Base-by-base conservation (phyloP, 2,329 filamentous ascomycete species). In the Sclerotinia minor region DNA sequence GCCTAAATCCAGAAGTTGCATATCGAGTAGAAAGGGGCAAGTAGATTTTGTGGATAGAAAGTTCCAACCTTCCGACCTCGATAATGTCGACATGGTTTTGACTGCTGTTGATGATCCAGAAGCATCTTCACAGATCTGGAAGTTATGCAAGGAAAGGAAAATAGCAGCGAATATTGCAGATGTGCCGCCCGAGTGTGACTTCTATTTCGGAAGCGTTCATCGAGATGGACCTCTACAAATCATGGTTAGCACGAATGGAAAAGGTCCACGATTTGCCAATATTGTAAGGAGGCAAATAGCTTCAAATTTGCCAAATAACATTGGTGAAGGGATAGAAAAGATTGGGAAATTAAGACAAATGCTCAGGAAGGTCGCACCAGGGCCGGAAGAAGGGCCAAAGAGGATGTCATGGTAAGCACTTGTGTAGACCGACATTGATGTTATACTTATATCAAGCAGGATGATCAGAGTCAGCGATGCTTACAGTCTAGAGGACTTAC, bases 221-320 rank as follows among this genome's bases (percentile, higher is more conserved):
- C 89, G 95, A 63, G 95, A 99, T 78, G 95, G 95, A 0, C 95
- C 95, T 7, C 80, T 99, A 69, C 95, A 99, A 82, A 90, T 99
- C 75, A 99, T 99, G 95, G 94, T 99, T 74, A 96, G 92, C 81
- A 99, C 95, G 47, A 99, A 98, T 78, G 95, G 95, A 64, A 97
- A 97, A 77, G 95, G 95, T 0, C 95, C 95, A 0, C 89, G 94
- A 77, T 81, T 99, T 71, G 95, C 95, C 13, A 94, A 92, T 73
- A 89, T 94, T 59, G 91, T 99, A 63, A 83, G 94, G 65, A 86
- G 90, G 76, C 87, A 91, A 76, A 97, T 99, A 72, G 94, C 92
- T 24, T 84, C 82, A 26, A 84, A 83, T 60, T 80, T 99, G 67
- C 95, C 95, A 1, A 80, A 82, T 24, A 92, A 95, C 72, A 90